Percentiles rank a stretch among this genome's conserved stretches.
Evolutionary conservation across 257 asterid species (phyloP).

Genomic region (Galeopsis tetrahit): DNA sequence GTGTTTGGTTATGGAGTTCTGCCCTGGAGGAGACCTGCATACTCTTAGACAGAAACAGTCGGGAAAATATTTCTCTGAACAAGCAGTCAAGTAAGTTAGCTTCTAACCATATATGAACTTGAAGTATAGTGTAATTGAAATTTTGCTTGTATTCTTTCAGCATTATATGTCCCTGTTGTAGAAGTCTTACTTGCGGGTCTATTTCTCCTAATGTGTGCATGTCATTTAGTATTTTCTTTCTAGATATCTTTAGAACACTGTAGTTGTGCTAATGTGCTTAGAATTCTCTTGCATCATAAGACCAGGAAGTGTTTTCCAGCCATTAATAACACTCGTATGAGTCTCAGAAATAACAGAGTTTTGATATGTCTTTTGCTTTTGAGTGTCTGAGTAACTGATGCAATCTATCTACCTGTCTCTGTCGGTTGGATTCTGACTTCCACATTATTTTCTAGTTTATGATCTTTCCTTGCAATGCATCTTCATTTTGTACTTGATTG

Average conservation of each 20-base stretch:
- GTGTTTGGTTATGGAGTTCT: conserved; percentile 60
- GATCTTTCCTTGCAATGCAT: not conserved
- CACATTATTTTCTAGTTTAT: conserved; percentile 8
- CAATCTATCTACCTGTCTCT: conserved; percentile 16
- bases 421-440: conserved; percentile 13
- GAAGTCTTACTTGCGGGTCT: conserved; percentile 4
- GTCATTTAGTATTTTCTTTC: not conserved
- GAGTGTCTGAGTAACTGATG: conserved; percentile 10
- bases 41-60: conserved; percentile 58
- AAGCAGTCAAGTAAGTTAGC: conserved; percentile 58
- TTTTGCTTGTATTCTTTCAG: conserved; percentile 2
- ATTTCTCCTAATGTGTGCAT: conserved; percentile 18
- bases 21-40: conserved; percentile 65
- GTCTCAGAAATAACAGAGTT: conserved; percentile 16
- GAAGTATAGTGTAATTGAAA: not conserved
- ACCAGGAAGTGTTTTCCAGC: not conserved
- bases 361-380: conserved; percentile 1
- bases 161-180: conserved; percentile 1
- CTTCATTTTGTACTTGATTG: not conserved
- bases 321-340: not conserved
- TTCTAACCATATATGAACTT: conserved; percentile 29
- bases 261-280: not conserved
- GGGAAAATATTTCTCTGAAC: conserved; percentile 60
- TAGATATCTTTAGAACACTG: not conserved
- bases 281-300: conserved; percentile 1